Percentiles rank a stretch among this genome's conserved stretches.
phyloP scores from a whole-genome alignment of 768 basidiomycete genomes.

The Boletus tylopilopsis region DNA sequence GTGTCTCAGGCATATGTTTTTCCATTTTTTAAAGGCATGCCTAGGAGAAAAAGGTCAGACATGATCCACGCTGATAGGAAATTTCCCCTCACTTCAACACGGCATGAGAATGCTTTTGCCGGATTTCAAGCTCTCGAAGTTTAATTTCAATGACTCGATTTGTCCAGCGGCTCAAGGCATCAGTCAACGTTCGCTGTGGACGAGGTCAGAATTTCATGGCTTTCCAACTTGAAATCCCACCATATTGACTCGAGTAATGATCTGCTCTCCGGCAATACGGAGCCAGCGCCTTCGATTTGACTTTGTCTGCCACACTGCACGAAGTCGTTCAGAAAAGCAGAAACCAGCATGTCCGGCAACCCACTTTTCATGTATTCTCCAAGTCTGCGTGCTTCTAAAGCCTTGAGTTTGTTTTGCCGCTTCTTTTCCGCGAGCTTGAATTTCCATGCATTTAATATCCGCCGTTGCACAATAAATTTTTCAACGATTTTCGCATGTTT shows the following conservation, averaged over 20 bases:
- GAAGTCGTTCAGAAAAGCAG: constrained; percentile 6
- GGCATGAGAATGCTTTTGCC: constrained; percentile 41
- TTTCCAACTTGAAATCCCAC: constrained; percentile 27
- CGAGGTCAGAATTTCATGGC: not conserved
- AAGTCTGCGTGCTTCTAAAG: constrained; percentile 39
- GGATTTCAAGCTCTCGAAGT: constrained; percentile 63
- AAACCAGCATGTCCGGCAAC: constrained; percentile 26
- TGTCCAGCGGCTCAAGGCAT: constrained; percentile 58
- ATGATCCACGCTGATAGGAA: constrained; percentile 10
- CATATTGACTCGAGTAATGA: constrained; percentile 38
- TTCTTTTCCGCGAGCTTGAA: constrained; percentile 41
- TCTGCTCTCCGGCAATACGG: constrained; percentile 41
- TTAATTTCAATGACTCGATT: constrained; percentile 72
- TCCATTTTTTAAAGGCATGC: constrained; percentile 67
- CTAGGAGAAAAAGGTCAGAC: constrained; percentile 34
- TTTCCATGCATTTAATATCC: constrained; percentile 48
- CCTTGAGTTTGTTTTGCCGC: constrained; percentile 42
- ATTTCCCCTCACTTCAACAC: constrained; percentile 34
- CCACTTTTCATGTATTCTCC: constrained; percentile 24
- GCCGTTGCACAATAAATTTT: constrained; percentile 47
- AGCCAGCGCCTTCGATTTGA: constrained; percentile 37
- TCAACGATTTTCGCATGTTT: constrained; percentile 55
- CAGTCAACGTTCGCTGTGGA: constrained; percentile 49
- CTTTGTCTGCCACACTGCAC: constrained; percentile 49
- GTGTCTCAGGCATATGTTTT: constrained; percentile 54